These are phyloP conservation scores for Areca catechu DNA, from an alignment of 176 grass and related monocot species.

Conservation along the genomic window DNA sequence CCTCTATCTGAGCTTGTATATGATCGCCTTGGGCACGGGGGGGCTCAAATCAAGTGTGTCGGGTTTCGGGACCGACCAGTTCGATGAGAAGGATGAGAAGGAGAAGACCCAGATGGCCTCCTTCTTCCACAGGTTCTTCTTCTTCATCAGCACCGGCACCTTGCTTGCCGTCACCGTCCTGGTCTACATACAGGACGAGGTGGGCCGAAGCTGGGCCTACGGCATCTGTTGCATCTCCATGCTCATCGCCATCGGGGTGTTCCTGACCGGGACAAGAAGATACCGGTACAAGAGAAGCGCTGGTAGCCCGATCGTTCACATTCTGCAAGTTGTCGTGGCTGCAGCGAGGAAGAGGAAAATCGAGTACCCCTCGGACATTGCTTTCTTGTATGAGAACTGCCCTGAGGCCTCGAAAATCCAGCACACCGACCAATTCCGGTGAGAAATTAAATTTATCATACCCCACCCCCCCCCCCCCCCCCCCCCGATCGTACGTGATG, in stretches of 20 bases:
- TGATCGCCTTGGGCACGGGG: slow-evolving; percentile 68
- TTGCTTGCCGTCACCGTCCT: slow-evolving; percentile 65
- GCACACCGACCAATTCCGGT: slow-evolving; percentile 53
- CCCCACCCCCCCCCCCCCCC: too few species aligned
- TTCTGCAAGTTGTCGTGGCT: slow-evolving; percentile 68
- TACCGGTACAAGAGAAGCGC: slow-evolving; percentile 68
- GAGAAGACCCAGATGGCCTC: slow-evolving; percentile 57
- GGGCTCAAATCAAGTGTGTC: slow-evolving; percentile 83
- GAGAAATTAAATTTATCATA: too few species aligned
- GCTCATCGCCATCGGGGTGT: slow-evolving; percentile 37
- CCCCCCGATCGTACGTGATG: too few species aligned
- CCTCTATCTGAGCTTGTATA: slow-evolving; percentile 59
- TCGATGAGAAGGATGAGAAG: slow-evolving; percentile 55
- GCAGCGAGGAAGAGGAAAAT: slow-evolving; percentile 36
- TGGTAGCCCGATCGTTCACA: slow-evolving; percentile 67
- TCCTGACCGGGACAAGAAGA: slow-evolving; percentile 49
- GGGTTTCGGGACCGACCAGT: slow-evolving; percentile 80
- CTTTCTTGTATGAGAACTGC: slow-evolving; percentile 41
- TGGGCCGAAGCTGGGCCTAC: slow-evolving; percentile 77
- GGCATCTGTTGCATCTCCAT: slow-evolving; percentile 66
- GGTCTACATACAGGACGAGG: slow-evolving; percentile 80
- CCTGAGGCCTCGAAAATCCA: slow-evolving; percentile 29
- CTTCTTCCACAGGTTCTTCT: slow-evolving; percentile 84
- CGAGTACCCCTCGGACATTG: slow-evolving; percentile 2
- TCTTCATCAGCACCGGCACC: slow-evolving; percentile 66